Conservation (phyloP, 1,284 basidiomycete species). For the Tilletia caries region DNA sequence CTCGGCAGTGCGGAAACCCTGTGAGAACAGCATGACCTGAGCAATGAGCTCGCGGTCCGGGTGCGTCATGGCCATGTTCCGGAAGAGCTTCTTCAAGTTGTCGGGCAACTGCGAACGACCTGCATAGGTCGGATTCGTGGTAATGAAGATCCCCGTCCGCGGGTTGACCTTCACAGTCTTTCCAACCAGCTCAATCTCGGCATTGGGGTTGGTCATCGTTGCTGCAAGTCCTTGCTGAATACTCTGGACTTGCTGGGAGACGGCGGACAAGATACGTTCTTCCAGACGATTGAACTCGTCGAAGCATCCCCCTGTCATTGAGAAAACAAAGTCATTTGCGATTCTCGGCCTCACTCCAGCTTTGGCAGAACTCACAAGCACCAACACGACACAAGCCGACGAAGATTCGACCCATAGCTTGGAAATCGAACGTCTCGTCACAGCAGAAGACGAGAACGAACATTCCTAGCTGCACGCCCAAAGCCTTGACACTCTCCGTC, state of each 20-base stretch:
- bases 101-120: conserved; percentile 95
- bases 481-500: conserved; percentile 98
- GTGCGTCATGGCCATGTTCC: conserved; percentile 98
- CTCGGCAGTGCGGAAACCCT: conserved; percentile 97
- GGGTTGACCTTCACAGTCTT: conserved; percentile 88
- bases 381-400: conserved; percentile 97
- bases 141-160: conserved; percentile 93
- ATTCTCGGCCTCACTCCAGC: conserved; percentile 81
- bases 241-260: conserved; percentile 97
- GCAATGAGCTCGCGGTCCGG: conserved; percentile 97
- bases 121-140: conserved; percentile 92
- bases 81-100: conserved; percentile 87
- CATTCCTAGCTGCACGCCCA: conserved; percentile 92
- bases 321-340: not conserved
- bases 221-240: conserved; percentile 91
- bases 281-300: conserved; percentile 77
- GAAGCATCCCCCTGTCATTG: conserved; percentile 34
- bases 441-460: conserved; percentile 99
- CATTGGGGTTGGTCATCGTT: conserved; percentile 73
- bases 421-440: conserved; percentile 99
- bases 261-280: conserved; percentile 93
- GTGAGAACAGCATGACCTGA: conserved; percentile 98
- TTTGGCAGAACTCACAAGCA: conserved; percentile 68
- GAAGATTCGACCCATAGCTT: conserved; percentile 99
- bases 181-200: conserved; percentile 75